Conservation (phyloP, 805 yeast genomes). For the Candida vaughaniae region DNA sequence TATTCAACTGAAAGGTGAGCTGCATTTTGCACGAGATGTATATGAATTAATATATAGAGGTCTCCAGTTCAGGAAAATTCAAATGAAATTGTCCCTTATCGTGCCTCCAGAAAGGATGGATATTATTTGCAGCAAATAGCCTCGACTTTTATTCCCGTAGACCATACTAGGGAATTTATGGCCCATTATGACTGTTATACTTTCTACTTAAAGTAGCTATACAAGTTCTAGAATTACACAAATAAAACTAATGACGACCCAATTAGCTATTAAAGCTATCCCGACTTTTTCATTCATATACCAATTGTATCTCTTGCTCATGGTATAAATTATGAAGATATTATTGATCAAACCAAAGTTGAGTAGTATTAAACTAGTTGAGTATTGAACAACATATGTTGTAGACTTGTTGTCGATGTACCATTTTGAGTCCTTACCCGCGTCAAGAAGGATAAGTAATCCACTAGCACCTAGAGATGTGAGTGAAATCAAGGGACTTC, state of each 20-base stretch:
- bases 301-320: constrained; percentile 29
- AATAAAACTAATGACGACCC: constrained; percentile 26
- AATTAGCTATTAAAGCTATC: constrained; percentile 24
- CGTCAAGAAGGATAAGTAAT: constrained; percentile 23
- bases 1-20: too few relatives aligned
- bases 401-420: constrained; percentile 1
- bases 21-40: too few relatives aligned
- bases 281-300: constrained; percentile 36
- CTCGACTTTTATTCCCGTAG: too few relatives aligned
- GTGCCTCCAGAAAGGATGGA: too few relatives aligned
- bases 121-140: too few relatives aligned
- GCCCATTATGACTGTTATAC: too few relatives aligned
- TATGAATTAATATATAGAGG: too few relatives aligned
- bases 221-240: constrained; percentile 24
- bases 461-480: constrained; percentile 83
- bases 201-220: too few relatives aligned
- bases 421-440: neutral
- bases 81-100: too few relatives aligned
- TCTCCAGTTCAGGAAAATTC: too few relatives aligned
- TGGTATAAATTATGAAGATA: constrained; percentile 18
- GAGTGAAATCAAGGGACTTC: constrained; percentile 82
- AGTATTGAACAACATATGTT: constrained; percentile 13
- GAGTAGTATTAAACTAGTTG: constrained; percentile 20
- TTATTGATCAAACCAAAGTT: constrained; percentile 21
- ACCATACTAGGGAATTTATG: too few relatives aligned